These are phyloP conservation scores for Glonium stellatum DNA, from an alignment of 495 filamentous ascomycete genomes.

Conservation along the genomic window DNA sequence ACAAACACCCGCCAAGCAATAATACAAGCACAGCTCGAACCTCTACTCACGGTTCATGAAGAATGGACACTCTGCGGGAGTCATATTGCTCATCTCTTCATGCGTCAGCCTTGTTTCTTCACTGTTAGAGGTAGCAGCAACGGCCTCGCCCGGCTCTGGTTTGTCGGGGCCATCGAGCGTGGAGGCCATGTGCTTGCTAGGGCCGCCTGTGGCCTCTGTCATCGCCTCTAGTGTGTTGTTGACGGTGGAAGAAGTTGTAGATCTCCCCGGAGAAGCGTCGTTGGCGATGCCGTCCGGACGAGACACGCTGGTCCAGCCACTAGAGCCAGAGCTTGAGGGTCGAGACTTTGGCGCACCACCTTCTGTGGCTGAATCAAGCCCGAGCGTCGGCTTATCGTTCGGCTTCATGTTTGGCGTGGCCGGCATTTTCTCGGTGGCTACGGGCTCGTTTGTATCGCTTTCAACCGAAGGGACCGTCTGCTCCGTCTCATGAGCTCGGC, in stretches of 20 bases:
- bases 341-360: background rate
- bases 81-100: constrained; percentile 35
- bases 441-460: too few relatives aligned
- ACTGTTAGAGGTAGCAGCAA: constrained; percentile 16
- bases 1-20: background rate
- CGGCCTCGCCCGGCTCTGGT: constrained; percentile 27
- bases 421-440: too few relatives aligned
- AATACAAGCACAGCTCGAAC: background rate
- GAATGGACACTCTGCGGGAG: constrained; percentile 26
- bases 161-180: background rate
- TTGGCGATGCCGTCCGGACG: background rate
- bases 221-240: background rate
- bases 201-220: background rate
- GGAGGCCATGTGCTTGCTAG: background rate
- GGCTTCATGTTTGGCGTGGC: background rate
- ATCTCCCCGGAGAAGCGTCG: background rate
- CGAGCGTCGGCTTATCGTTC: background rate
- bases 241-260: background rate
- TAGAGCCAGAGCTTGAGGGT: constrained; percentile 1
- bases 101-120: constrained; percentile 29
- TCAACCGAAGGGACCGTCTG: too few relatives aligned
- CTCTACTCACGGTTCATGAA: constrained; percentile 33
- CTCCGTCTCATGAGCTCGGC: too few relatives aligned
- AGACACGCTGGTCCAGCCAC: background rate
- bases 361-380: background rate